Conservation (phyloP, 805 yeast genomes). For the Sugiyamaella boreocaroliniensis region DNA sequence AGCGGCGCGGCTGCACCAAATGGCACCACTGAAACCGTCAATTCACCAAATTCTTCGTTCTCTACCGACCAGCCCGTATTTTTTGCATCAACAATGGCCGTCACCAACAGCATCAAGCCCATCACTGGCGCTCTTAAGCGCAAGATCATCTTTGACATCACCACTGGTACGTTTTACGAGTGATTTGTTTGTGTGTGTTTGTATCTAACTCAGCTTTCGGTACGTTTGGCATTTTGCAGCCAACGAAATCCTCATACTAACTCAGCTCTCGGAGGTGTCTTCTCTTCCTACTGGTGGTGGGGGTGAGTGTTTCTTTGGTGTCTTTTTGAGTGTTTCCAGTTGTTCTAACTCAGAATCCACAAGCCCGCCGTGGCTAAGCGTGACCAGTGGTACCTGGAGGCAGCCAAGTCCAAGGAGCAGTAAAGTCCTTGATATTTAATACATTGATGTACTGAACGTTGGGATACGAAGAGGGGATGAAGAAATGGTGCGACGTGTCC, state of each 20-base stretch:
- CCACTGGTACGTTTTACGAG: constrained; percentile 19
- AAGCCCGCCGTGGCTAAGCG: constrained; percentile 62
- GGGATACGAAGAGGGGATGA: too few relatives aligned
- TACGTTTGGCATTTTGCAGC: background rate
- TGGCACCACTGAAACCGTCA: background rate
- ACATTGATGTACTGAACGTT: background rate
- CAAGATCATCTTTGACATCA: constrained; percentile 72
- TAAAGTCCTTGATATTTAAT: constrained; percentile 3
- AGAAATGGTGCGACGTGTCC: too few relatives aligned
- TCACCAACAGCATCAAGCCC: constrained; percentile 52
- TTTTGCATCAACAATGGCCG: constrained; percentile 12
- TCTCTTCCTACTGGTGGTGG: constrained; percentile 71
- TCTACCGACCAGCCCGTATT: background rate
- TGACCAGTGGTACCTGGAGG: constrained; percentile 76
- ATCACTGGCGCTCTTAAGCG: constrained; percentile 77
- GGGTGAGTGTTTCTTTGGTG: background rate
- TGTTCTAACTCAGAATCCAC: constrained; percentile 46
- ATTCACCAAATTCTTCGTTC: constrained; percentile 1
- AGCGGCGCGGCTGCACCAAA: too few relatives aligned
- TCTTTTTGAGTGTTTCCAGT: background rate
- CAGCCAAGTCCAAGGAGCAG: constrained; percentile 63
- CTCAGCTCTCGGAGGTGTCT: constrained; percentile 46
- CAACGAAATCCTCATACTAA: background rate
- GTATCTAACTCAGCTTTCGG: constrained; percentile 5
- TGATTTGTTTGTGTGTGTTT: background rate